Evolutionary conservation across 495 filamentous ascomycete genomes (phyloP).

Genomic region (Aspergillus sclerotioniger): DNA sequence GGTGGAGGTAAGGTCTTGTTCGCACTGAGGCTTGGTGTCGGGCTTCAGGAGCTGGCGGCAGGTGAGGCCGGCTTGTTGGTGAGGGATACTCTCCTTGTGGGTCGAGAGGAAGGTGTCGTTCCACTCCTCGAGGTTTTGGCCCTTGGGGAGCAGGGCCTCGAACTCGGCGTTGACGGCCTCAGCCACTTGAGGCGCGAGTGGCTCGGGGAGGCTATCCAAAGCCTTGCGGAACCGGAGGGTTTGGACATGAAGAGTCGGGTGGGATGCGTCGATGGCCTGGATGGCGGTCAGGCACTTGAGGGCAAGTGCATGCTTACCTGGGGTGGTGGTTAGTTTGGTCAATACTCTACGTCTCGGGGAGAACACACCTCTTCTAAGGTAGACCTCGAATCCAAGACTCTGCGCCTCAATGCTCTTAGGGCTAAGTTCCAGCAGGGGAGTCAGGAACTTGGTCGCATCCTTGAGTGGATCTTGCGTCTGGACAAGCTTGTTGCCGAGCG

Average conservation of each 20-base stretch:
- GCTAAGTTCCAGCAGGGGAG: slow-evolving; percentile 73
- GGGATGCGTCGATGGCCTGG: slow-evolving; percentile 61
- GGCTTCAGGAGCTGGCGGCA: slow-evolving; percentile 59
- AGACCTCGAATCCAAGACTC: slow-evolving; percentile 85
- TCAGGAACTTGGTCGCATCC: slow-evolving; percentile 84
- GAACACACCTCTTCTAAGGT: slow-evolving; percentile 69
- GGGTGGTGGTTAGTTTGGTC: slow-evolving; percentile 24
- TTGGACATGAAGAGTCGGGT: slow-evolving; percentile 79
- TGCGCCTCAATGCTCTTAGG: slow-evolving; percentile 82
- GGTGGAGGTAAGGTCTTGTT: slow-evolving; percentile 58
- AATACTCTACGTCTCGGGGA: not conserved
- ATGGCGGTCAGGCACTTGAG: slow-evolving; percentile 80
- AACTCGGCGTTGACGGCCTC: slow-evolving; percentile 67
- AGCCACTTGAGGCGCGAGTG: slow-evolving; percentile 57
- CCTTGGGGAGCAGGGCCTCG: slow-evolving; percentile 53
- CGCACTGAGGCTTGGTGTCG: slow-evolving; percentile 52
- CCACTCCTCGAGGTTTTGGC: slow-evolving; percentile 57
- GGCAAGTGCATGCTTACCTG: slow-evolving; percentile 81
- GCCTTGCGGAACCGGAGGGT: slow-evolving; percentile 64
- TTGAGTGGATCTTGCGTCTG: slow-evolving; percentile 78
- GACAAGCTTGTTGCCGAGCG: slow-evolving; percentile 72
- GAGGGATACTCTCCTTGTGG: slow-evolving; percentile 60
- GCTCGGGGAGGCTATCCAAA: slow-evolving; percentile 52
- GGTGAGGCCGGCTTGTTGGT: slow-evolving; percentile 62
- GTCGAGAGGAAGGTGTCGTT: slow-evolving; percentile 65